Evolutionary conservation across 2,329 filamentous ascomycete genomes (phyloP).

Genomic region (Bipolaris oryzae): DNA sequence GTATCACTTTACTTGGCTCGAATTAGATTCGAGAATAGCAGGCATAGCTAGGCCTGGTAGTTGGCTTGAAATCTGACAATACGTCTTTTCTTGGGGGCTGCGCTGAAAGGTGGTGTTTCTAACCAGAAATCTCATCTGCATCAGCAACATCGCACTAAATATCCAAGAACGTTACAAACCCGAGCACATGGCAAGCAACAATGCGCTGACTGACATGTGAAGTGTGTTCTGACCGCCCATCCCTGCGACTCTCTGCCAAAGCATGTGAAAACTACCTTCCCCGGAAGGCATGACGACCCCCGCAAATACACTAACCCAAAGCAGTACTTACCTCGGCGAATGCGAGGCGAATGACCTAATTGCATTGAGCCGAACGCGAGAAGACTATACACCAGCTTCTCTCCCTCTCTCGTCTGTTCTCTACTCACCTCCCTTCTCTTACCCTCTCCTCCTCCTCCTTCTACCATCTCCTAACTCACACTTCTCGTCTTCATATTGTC

Average conservation of each 20-base stretch:
- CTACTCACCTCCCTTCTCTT: background rate
- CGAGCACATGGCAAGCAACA: slow-evolving; percentile 5
- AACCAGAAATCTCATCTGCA: background rate
- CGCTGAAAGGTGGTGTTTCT: background rate
- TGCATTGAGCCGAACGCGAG: background rate
- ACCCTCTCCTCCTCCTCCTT: slow-evolving; percentile 6
- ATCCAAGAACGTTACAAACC: background rate
- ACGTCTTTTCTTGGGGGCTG: too few relatives aligned
- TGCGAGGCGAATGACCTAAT: slow-evolving; percentile 22
- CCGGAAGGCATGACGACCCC: slow-evolving; percentile 22
- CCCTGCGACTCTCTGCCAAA: slow-evolving; percentile 1
- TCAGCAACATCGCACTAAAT: slow-evolving; percentile 5
- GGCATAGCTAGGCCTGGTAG: background rate
- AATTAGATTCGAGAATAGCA: background rate
- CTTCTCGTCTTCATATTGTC: slow-evolving; percentile 4
- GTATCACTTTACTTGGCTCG: background rate
- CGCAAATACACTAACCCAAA: slow-evolving; percentile 19
- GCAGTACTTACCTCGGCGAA: slow-evolving; percentile 22
- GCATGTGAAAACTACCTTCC: slow-evolving; percentile 29
- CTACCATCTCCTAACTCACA: slow-evolving; percentile 7
- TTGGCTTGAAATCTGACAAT: background rate
- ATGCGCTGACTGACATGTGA: slow-evolving; percentile 11
- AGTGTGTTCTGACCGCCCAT: slow-evolving; percentile 1
- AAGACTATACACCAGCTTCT: background rate
- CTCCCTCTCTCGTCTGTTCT: background rate